Conservation (phyloP, 139 green algal genomes). For the Pseudopediastrum boryanum region DNA sequence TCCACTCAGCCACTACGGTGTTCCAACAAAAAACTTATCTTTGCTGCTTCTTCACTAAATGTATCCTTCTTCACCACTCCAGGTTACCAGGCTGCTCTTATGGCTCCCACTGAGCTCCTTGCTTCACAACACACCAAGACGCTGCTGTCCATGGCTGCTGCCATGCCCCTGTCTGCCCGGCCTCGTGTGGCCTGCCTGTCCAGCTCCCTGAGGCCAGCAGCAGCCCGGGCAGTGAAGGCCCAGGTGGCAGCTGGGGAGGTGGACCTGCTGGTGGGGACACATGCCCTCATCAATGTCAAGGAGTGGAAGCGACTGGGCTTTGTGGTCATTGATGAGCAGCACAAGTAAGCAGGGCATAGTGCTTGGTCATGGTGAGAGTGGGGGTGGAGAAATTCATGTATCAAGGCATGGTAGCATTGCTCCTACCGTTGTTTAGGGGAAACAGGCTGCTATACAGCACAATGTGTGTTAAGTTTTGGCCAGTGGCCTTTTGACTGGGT, state of each 20-base stretch:
- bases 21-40: background rate
- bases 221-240: conserved; percentile 16
- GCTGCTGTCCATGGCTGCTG: conserved; percentile 54
- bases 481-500: too few species aligned
- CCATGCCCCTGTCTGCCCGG: conserved; percentile 36
- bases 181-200: conserved; percentile 49
- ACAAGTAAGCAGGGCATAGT: conserved; percentile 67
- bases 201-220: conserved; percentile 34
- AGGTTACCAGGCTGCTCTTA: conserved; percentile 83
- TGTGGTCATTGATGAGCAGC: conserved; percentile 94
- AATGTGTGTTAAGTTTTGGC: too few species aligned
- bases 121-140: conserved; percentile 70
- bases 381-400: too few species aligned
- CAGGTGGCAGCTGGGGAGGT: conserved; percentile 57
- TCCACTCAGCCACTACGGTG: background rate
- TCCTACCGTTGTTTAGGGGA: too few species aligned
- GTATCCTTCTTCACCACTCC: background rate
- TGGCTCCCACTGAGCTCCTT: conserved; percentile 93
- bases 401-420: too few species aligned
- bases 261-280: conserved; percentile 85
- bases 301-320: conserved; percentile 83
- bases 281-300: conserved; percentile 64
- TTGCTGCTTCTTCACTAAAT: background rate
- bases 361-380: background rate
- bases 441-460: too few species aligned